Base-by-base conservation (phyloP, 768 basidiomycete species). In the Hydnomerulius pinastri region DNA sequence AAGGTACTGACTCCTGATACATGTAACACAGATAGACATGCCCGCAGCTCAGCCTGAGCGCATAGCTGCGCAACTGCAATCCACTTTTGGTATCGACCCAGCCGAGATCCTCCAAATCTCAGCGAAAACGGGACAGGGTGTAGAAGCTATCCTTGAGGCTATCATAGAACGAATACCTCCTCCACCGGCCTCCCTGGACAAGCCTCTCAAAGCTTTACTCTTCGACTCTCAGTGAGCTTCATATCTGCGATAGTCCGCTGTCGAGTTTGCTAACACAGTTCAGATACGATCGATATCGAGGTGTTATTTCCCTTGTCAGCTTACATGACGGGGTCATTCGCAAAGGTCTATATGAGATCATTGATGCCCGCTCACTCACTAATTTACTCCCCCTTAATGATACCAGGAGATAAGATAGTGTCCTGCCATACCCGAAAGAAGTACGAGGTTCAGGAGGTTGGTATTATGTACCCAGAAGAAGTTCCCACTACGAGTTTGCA, bases 201-300 rank as follows among this genome's bases (percentile, higher is more conserved):
- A 73, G 4, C 84, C 81, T 40, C 68, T 98, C 11, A 87, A 90
- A 59, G 95, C 91, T 0, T 81, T 98, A 53, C 74, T 97, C 35
- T 98, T 99, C 56, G 97, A 99, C 67, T 95, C 93, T 9, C 82
- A 87, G 92, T 94, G 56, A 69, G 82, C 24, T 25, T 30, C 28
- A 20, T n/a, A 13, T 15, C 20, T 12, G 5, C n/a, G 18, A 36
- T 10, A 42, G 38, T 28, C 21, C 43, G 49, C 25, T 47, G 42
- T 54, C 27, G n/a, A 40, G 27, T 23, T 28, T 41, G 20, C 39
- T 17, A 33, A 61, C 36, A 53, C 60, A 37, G 48, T 32, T 45
- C 44, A 96, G 93, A 50, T 98, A 95, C 67, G 97, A 99, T 66
- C 82, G 88, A 54, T 99, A 93, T 69, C 83, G 95, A 49, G 97